Evolutionary conservation across 2,329 filamentous ascomycete genomes (phyloP), one percentile per base, ranked within the genome.

Genomic region (Cordyceps tenuipes): DNA sequence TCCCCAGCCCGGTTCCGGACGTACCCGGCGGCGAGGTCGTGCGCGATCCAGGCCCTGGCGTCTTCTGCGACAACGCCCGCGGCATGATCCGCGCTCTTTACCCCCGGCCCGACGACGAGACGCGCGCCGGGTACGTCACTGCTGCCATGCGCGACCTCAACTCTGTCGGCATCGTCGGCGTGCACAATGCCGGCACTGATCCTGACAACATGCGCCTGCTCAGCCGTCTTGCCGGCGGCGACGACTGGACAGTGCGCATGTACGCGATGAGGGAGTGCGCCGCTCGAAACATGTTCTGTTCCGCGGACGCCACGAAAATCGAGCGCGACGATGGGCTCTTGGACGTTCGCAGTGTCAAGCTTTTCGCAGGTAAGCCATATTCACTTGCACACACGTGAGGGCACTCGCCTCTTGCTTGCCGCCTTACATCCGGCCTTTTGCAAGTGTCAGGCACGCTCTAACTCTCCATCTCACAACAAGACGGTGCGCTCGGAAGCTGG

Each of bases 31-130:
- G 87, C 1, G 84, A 88, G 62, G 79, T 88, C 12, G 70, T 86
- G 15, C 77, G 79, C 34, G 73, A 82, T 3, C 85, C 86, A 0
- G 84, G 84, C 0, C 77, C 80, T 66, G 86, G 87, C 47, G 85
- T 89, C 10, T 89, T 89, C 65, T 90, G 87, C 67, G 86, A 90
- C 70, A 89, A 89, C 67, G 86, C 86, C 26, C 88, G 89, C 80
- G 82, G 86, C 48, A 70, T 86, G 55, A 77, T 88, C 41, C 74
- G 77, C 60, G 71, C 75, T 2, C 65, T 82, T 19, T 86, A 83
- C 75, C 85, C 85, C 1, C 79, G 79, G 61, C 83, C 84, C 0
- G 75, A 74, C 49, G 71, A 70, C 5, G 75, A 76, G n/a, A 78
- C 76, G 64, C 86, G 83, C 66, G 75, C 76, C 5, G 70, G 69